Evolutionary conservation across 169 alveolate genomes (phyloP).

Genomic region (Eimeria praecox): DNA sequence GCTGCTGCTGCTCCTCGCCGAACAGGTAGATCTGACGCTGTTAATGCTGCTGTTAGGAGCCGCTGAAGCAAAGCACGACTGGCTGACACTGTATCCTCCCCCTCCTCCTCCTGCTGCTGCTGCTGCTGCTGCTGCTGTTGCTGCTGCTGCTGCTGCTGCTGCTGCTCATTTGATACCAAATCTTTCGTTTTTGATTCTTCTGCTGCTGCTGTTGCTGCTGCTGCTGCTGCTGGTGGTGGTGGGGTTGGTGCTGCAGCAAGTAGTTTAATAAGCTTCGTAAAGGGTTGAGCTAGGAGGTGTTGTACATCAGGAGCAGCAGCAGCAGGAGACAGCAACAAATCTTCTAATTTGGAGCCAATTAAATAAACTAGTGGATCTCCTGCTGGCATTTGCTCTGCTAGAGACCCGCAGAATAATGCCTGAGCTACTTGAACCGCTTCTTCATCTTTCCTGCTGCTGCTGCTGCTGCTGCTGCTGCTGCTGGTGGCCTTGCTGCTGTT

Average conservation of each 20-base stretch:
- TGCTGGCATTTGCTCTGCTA: conserved; percentile 60
- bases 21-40: conserved; percentile 20
- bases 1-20: conserved; percentile 76
- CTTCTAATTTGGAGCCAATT: conserved; percentile 21
- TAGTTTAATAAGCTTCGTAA: conserved; percentile 59
- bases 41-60: neutral
- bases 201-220: conserved; percentile 57
- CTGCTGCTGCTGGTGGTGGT: conserved; percentile 13
- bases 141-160: conserved; percentile 44
- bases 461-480: conserved; percentile 46
- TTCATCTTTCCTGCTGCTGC: conserved; percentile 44
- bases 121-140: conserved; percentile 29
- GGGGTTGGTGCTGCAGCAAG: conserved; percentile 6
- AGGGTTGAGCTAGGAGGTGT: conserved; percentile 52
- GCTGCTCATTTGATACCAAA: neutral
- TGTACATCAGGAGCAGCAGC: conserved; percentile 70
- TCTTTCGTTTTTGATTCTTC: conserved; percentile 4
- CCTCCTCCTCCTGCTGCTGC: conserved; percentile 31
- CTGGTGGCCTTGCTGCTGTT: neutral
- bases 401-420: conserved; percentile 68
- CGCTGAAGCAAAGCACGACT: neutral
- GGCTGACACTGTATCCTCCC: conserved; percentile 10
- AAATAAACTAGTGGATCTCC: neutral
- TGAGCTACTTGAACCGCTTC: conserved; percentile 51
- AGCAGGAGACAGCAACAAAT: conserved; percentile 24